Percentiles rank a stretch among this genome's conserved stretches.
These are phyloP conservation scores for Usnea hakonensis DNA, from an alignment of 495 filamentous ascomycete species.

Conservation along the genomic window DNA sequence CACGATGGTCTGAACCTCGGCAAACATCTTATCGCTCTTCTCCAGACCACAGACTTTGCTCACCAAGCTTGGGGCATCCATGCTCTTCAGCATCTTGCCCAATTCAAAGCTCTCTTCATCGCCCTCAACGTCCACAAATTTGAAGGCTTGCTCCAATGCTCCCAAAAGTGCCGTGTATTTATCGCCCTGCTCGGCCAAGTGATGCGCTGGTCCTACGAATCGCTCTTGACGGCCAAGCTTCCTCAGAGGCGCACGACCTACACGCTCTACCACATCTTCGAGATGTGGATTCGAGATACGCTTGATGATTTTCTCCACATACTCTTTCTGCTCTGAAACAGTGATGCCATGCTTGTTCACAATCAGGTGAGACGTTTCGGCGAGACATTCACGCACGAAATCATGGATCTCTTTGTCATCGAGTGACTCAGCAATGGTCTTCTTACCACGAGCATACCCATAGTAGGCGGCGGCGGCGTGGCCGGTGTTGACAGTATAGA, in stretches of 20 bases:
- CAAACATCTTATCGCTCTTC: conserved; percentile 62
- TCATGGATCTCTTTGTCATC: conserved; percentile 58
- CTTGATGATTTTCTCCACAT: conserved; percentile 83
- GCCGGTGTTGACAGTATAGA: conserved; percentile 97
- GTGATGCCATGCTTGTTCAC: conserved; percentile 76
- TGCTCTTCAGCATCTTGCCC: conserved; percentile 70
- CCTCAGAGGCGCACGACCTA: conserved; percentile 87
- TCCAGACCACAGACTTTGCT: conserved; percentile 68
- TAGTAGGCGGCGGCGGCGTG: conserved; percentile 98
- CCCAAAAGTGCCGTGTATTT: conserved; percentile 62
- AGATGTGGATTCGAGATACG: conserved; percentile 94
- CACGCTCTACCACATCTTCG: conserved; percentile 87
- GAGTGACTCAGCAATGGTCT: conserved; percentile 79
- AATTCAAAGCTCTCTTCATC: conserved; percentile 81
- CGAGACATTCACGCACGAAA: conserved; percentile 65
- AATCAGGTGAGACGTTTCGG: conserved; percentile 79
- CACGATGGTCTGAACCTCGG: conserved; percentile 61
- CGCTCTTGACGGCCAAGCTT: conserved; percentile 91
- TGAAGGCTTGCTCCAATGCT: conserved; percentile 76
- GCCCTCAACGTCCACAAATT: conserved; percentile 83
- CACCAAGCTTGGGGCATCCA: conserved; percentile 59
- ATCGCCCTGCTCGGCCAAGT: conserved; percentile 70
- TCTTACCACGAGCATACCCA: conserved; percentile 73
- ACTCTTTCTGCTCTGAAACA: conserved; percentile 69
- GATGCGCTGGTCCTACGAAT: conserved; percentile 84